phyloP scores from a whole-genome alignment of 1,139 yeast genomes.

The Sugiyamaella grinbergsii region DNA sequence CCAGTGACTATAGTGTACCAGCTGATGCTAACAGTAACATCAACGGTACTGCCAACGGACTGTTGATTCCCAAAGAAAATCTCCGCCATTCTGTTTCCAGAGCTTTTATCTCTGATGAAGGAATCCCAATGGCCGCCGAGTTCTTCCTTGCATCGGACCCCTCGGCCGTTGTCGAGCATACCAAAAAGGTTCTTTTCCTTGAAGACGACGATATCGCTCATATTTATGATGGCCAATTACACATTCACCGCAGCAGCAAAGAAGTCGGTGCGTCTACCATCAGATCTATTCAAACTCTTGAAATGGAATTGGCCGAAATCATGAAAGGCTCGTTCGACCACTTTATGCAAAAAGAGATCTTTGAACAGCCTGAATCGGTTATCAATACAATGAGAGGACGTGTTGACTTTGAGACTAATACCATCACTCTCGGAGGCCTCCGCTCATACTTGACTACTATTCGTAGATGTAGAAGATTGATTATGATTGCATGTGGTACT shows the following conservation, averaged over 20 bases:
- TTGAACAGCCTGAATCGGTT: constrained; percentile 98
- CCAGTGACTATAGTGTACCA: constrained; percentile 27
- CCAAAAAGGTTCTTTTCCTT: constrained; percentile 91
- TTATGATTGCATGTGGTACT: constrained; percentile 99
- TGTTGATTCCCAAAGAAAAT: constrained; percentile 31
- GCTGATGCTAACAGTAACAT: constrained; percentile 29
- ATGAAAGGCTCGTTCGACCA: constrained; percentile 97
- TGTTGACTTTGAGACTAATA: constrained; percentile 80
- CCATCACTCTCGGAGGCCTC: constrained; percentile 87
- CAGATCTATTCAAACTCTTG: constrained; percentile 94
- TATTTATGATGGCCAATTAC: constrained; percentile 96
- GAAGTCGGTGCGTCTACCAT: constrained; percentile 90
- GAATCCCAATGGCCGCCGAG: constrained; percentile 91
- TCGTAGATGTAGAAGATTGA: constrained; percentile 91
- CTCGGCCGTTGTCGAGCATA: constrained; percentile 95
- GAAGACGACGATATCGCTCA: constrained; percentile 99
- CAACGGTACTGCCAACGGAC: constrained; percentile 24
- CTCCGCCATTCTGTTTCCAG: constrained; percentile 90
- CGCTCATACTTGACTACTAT: constrained; percentile 82
- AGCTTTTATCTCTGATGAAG: constrained; percentile 90
- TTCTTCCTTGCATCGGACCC: constrained; percentile 97
- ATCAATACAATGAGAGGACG: constrained; percentile 99
- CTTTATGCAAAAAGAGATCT: constrained; percentile 98
- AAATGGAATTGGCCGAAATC: constrained; percentile 94
- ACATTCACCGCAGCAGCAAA: constrained; percentile 93